These are phyloP conservation scores for Penicillium sp. DNA, from an alignment of 2,329 filamentous ascomycete species.

Conservation along the genomic window DNA sequence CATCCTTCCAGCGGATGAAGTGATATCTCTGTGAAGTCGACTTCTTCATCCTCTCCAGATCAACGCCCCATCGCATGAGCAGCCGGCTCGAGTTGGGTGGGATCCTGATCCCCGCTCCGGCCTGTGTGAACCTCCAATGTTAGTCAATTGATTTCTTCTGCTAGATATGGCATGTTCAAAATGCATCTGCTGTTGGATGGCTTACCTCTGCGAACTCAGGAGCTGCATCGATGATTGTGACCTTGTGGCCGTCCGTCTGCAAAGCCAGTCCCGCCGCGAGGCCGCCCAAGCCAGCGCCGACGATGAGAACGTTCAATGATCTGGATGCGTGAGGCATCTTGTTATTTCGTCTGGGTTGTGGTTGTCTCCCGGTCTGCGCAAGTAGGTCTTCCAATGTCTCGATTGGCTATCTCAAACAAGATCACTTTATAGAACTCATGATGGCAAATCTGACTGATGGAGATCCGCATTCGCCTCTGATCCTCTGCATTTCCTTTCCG, in stretches of 20 bases:
- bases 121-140: constrained; percentile 14
- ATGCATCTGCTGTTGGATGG: too few species aligned
- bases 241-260: constrained; percentile 11
- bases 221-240: constrained; percentile 14
- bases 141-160: not conserved
- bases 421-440: too few species aligned
- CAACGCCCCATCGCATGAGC: constrained; percentile 31
- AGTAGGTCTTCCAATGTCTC: too few species aligned
- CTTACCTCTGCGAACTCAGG: constrained; percentile 15
- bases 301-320: constrained; percentile 5
- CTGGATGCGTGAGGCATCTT: too few species aligned
- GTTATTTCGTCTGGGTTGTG: too few species aligned
- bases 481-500: too few species aligned
- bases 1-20: constrained; percentile 32
- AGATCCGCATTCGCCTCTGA: too few species aligned
- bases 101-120: constrained; percentile 37
- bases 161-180: too few species aligned
- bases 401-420: too few species aligned
- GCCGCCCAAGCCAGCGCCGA: constrained; percentile 11
- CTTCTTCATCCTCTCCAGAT: constrained; percentile 26
- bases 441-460: too few species aligned
- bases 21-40: constrained; percentile 28
- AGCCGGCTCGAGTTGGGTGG: constrained; percentile 33
- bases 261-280: constrained; percentile 10
- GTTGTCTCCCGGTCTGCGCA: too few species aligned